A percentile compares a stretch with the other conserved stretches of the same genome.
phyloP scores from a whole-genome alignment of 2,329 filamentous ascomycete genomes.

The Hypoxylon rubiginosum region DNA sequence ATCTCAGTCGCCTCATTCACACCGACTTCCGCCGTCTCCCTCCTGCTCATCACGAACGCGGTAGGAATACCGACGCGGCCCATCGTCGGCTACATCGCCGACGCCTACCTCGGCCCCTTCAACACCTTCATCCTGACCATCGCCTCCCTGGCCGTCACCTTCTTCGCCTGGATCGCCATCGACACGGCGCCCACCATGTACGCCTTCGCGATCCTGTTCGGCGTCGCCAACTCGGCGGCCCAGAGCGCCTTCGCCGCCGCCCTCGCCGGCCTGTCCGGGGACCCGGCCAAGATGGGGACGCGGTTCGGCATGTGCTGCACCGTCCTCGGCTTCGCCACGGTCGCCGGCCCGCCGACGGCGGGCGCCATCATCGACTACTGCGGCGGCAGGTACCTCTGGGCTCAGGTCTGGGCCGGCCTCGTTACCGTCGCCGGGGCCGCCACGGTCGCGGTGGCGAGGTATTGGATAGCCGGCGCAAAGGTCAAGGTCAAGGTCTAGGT shows the following conservation, averaged over 20 bases:
- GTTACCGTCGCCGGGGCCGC: constrained; percentile 47
- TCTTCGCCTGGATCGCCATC: constrained; percentile 70
- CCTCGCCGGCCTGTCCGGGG: constrained; percentile 58
- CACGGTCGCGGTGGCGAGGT: constrained; percentile 34
- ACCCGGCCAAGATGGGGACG: constrained; percentile 61
- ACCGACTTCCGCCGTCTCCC: constrained; percentile 63
- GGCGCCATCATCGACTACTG: constrained; percentile 60
- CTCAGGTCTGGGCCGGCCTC: constrained; percentile 62
- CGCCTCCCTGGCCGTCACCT: constrained; percentile 59
- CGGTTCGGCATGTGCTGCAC: constrained; percentile 62
- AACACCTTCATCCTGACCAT: constrained; percentile 67
- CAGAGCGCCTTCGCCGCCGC: constrained; percentile 59
- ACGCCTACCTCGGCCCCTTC: constrained; percentile 65
- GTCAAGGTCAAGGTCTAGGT: constrained; percentile 34
- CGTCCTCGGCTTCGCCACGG: constrained; percentile 57
- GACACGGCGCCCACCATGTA: constrained; percentile 57
- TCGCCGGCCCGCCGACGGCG: constrained; percentile 61
- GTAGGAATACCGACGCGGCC: constrained; percentile 69
- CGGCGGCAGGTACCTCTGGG: constrained; percentile 57
- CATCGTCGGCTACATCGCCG: constrained; percentile 66
- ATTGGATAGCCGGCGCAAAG: constrained; percentile 35
- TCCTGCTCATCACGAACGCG: constrained; percentile 70
- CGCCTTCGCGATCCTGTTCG: constrained; percentile 60
- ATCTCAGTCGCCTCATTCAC: constrained; percentile 56
- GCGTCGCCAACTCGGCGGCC: constrained; percentile 59